Evolutionary conservation across 78 protist species (phyloP), one percentile per base, ranked within the genome.

Genomic region (Blattamonas nauphoetae): DNA sequence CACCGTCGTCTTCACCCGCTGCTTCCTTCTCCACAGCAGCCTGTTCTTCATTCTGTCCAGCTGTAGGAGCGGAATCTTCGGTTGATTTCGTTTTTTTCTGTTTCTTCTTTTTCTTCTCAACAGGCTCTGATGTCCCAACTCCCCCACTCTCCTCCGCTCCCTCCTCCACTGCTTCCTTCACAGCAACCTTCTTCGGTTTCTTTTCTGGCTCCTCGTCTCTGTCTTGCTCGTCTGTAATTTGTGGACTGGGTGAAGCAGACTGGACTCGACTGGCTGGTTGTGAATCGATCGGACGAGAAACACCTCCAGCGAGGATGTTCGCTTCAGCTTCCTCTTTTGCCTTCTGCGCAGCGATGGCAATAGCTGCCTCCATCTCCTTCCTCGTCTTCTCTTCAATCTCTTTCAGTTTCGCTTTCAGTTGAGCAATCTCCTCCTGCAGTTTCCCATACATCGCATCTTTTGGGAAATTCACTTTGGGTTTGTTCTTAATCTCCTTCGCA

Each of bases 401-500:
- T 1, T 82, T 82, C 45, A 85, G 85, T 35, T 63, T 35, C 81
- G 42, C 41, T 35, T 77, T 85, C 55, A 64, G 81, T 1, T 6
- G 1, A 2, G 55, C 80, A 44, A 78, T 64, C 44, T 86, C 83
- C 4, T 44, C 88, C 82, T 64, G 3, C 41, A 86, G 45, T 42
- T 42, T 1, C 1, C 33, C 84, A 35, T 45, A 36, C 78, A 46
- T 35, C 34, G 84, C 86, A 3, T 1, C 45, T 5, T 43, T 1
- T 1, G 36, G 84, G 77, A 41, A 6, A 46, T 86, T 86, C 41
- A 71, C 45, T 32, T 1, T 3, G 44, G 77, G 33, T 35, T 1
- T 81, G 84, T 89, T 89, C n/a, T n/a, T 41, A 63, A 89, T 71
- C 38, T 4, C 0, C 84, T 89, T 84, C n/a, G 86, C 45, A 1